Conservation (phyloP, 805 yeast genomes). For the Diddensiella caesifluorescens region DNA sequence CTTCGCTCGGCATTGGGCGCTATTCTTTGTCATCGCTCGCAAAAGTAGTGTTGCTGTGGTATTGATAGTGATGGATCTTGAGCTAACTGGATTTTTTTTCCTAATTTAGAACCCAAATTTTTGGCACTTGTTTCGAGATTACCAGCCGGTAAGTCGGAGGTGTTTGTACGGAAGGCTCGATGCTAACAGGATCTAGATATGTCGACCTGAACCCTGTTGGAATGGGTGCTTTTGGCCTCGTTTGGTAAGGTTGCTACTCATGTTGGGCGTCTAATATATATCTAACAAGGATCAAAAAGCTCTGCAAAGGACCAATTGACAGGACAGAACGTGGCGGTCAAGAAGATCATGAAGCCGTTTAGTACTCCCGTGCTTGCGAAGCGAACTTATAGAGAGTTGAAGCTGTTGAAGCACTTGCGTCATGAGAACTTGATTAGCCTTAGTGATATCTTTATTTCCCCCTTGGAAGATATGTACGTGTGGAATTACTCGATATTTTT, state of each 20-base stretch:
- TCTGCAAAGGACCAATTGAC: slow-evolving; percentile 91
- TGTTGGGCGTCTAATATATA: background rate
- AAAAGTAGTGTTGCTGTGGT: background rate
- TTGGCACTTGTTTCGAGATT: slow-evolving; percentile 92
- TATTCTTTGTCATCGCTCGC: background rate
- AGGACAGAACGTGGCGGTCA: slow-evolving; percentile 90
- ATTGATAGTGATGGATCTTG: background rate
- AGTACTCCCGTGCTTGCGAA: slow-evolving; percentile 91
- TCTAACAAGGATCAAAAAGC: slow-evolving; percentile 15
- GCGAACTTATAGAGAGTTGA: slow-evolving; percentile 93
- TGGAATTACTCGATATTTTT: slow-evolving; percentile 2
- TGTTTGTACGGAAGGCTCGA: slow-evolving; percentile 2
- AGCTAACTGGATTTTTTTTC: background rate
- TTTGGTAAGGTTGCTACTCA: slow-evolving; percentile 43
- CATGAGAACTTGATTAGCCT: slow-evolving; percentile 92
- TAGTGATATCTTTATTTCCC: slow-evolving; percentile 90
- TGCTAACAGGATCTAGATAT: slow-evolving; percentile 46
- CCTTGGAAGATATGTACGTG: slow-evolving; percentile 79
- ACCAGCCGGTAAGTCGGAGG: slow-evolving; percentile 42
- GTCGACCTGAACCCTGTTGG: slow-evolving; percentile 95
- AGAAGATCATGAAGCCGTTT: slow-evolving; percentile 96
- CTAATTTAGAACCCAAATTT: slow-evolving; percentile 68
- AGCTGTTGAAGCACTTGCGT: slow-evolving; percentile 83
- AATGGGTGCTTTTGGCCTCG: slow-evolving; percentile 99
- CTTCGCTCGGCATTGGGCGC: background rate